These are phyloP conservation scores for Zasmidium citrigriseum DNA, from an alignment of 2,329 filamentous ascomycete species.

Conservation along the genomic window DNA sequence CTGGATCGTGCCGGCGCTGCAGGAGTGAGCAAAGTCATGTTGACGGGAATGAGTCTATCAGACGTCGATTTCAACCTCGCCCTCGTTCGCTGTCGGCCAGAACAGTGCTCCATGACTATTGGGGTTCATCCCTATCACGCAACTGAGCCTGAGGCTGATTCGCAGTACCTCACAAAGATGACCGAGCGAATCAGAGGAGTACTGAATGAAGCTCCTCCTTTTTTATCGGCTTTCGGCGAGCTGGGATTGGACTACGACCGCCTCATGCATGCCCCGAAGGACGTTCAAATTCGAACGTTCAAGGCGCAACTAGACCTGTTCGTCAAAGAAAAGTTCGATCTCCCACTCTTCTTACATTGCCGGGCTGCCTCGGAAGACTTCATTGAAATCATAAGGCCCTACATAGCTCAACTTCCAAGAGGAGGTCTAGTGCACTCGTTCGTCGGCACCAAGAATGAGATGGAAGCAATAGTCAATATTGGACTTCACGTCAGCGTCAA, in stretches of 20 bases:
- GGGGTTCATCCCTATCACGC: slow-evolving; percentile 57
- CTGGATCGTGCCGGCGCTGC: slow-evolving; percentile 46
- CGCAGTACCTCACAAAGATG: slow-evolving; percentile 27
- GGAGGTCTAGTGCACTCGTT: slow-evolving; percentile 45
- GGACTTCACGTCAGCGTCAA: slow-evolving; percentile 53
- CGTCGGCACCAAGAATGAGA: slow-evolving; percentile 42
- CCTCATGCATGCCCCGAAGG: slow-evolving; percentile 45
- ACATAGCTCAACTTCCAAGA: slow-evolving; percentile 39
- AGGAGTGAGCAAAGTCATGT: slow-evolving; percentile 44
- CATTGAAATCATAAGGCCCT: slow-evolving; percentile 43
- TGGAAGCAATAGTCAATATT: slow-evolving; percentile 36
- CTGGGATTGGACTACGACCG: slow-evolving; percentile 55
- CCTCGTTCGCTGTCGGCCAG: slow-evolving; percentile 25
- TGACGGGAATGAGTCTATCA: slow-evolving; percentile 42
- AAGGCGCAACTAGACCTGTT: slow-evolving; percentile 45
- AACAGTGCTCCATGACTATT: slow-evolving; percentile 47
- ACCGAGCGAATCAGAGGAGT: slow-evolving; percentile 27
- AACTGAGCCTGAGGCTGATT: slow-evolving; percentile 40
- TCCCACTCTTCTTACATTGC: slow-evolving; percentile 48
- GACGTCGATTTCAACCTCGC: slow-evolving; percentile 39
- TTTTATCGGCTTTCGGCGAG: slow-evolving; percentile 47
- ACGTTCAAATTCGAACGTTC: slow-evolving; percentile 44
- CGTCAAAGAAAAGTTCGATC: slow-evolving; percentile 31
- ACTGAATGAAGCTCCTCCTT: slow-evolving; percentile 11
- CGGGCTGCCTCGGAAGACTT: slow-evolving; percentile 49